Percentiles rank a stretch among this genome's conserved stretches.
phyloP scores from a whole-genome alignment of 2,329 filamentous ascomycete species.

The Zalaria obscura region DNA sequence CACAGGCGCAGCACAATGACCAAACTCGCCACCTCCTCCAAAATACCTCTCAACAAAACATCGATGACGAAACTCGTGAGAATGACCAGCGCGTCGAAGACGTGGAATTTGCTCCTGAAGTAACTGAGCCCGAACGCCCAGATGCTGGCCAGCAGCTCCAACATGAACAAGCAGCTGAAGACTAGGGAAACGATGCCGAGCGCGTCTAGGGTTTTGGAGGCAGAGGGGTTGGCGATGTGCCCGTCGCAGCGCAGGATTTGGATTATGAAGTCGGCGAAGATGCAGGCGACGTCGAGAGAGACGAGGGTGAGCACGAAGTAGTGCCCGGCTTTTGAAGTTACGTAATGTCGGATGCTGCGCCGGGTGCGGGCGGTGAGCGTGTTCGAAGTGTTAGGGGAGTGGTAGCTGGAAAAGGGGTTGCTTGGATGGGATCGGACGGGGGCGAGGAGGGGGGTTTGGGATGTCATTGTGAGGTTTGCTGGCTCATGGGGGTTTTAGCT shows the following conservation, averaged over 20 bases:
- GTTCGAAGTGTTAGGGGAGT: not conserved
- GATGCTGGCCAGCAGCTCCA: constrained; percentile 44
- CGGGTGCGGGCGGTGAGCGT: constrained; percentile 6
- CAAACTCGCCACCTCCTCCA: constrained; percentile 52
- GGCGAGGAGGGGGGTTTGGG: too few relatives aligned
- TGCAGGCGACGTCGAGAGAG: constrained; percentile 34
- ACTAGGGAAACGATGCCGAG: constrained; percentile 40
- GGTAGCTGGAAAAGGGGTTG: too few relatives aligned
- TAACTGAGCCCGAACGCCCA: constrained; percentile 44
- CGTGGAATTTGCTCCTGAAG: constrained; percentile 45
- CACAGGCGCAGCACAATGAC: constrained; percentile 53
- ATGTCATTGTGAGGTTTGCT: too few relatives aligned
- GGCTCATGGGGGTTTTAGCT: too few relatives aligned
- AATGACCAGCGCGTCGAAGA: constrained; percentile 51
- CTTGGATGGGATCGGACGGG: too few relatives aligned
- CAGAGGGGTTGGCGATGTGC: too few relatives aligned
- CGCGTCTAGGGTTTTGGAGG: too few relatives aligned
- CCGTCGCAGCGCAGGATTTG: constrained; percentile 34
- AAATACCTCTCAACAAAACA: constrained; percentile 42
- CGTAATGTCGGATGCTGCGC: constrained; percentile 17
- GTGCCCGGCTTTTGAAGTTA: constrained; percentile 34
- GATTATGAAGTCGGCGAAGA: constrained; percentile 39
- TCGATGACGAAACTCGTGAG: constrained; percentile 48
- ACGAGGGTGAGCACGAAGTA: constrained; percentile 36
- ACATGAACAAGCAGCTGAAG: constrained; percentile 51